Percentiles rank a stretch among this genome's conserved stretches.
Conservation (phyloP, 768 basidiomycete species). For the Mycena leptocephala region DNA sequence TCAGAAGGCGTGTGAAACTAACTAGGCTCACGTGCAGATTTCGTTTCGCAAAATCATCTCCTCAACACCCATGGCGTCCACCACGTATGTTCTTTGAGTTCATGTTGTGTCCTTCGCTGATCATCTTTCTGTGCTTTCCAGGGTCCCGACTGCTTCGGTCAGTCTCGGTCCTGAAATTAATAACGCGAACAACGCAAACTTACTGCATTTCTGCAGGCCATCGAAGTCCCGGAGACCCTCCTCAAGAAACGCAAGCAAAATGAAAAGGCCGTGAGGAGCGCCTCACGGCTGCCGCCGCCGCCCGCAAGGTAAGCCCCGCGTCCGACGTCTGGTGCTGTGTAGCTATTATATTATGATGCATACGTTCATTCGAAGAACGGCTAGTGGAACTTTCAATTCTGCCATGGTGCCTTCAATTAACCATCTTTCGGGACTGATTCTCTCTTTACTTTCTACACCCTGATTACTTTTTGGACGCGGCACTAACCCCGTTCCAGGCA, state of each 20-base stretch:
- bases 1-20: neutral
- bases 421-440: constrained; percentile 94
- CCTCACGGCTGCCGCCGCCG: constrained; percentile 84
- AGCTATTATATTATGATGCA: constrained; percentile 78
- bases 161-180: constrained; percentile 44
- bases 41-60: constrained; percentile 38
- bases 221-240: constrained; percentile 99
- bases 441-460: constrained; percentile 18
- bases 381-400: constrained; percentile 75
- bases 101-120: constrained; percentile 1
- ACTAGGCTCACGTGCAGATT: neutral
- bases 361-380: constrained; percentile 83
- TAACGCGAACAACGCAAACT: constrained; percentile 15
- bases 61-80: constrained; percentile 73
- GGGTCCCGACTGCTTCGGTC: constrained; percentile 74
- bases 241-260: constrained; percentile 99
- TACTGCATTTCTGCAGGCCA: constrained; percentile 66
- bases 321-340: constrained; percentile 24
- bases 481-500: constrained; percentile 65
- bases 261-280: constrained; percentile 97
- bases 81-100: constrained; percentile 62
- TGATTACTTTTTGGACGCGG: constrained; percentile 21
- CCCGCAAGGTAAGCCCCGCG: constrained; percentile 84
- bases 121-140: constrained; percentile 35
- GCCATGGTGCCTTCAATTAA: constrained; percentile 89